Base-by-base conservation (phyloP, 2,329 filamentous ascomycete species). In the Tolypocladium nubicola region DNA sequence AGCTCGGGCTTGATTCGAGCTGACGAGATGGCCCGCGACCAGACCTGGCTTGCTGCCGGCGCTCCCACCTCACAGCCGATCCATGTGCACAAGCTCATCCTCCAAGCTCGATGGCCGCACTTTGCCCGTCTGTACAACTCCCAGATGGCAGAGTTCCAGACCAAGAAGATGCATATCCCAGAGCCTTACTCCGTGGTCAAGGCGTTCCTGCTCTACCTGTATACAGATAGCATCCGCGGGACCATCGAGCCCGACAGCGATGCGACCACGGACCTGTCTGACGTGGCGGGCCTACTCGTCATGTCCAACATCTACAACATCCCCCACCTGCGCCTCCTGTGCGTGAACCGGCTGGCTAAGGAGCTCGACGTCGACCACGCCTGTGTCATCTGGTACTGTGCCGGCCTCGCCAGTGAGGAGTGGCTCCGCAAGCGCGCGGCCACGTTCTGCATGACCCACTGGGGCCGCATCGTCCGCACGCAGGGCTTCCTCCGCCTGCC, bases 231-330 rank as follows among this genome's bases (percentile, higher is more conserved):
- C 64, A 97, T 99, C 63, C 78, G 84, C 62, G 73, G 77, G 47
- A 71, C 73, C 6, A 69, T 71, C 1, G 76, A 79, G 33, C 71
- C 75, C n/a, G 75, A 77, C 52, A 76, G 90, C 52, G 84, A 85
- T 59, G 88, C 92, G 40, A 90, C 94, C 74, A 82, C 83, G 0
- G 81, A 87, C 53, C 82, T 97, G 23, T 84, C 86, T 37, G 92
- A 97, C 64, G 91, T 97, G 16, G 93, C 94, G 0, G 93, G 94
- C 10, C 84, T 99, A 71, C 81, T 99, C 3, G 93, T 99, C 62
- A 95, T 99, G 89, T 91, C 91, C 49, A 97, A 97, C 70, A 89
- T 97, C 52, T 99, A 99, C 75, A 93, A 97, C 68, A 95, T 99
- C 76, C 92, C 92, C 1, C 90, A 94, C 63, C 83, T 99, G 30